Conservation (phyloP, 2,329 filamentous ascomycete genomes). For the Cladosporium sp. region DNA sequence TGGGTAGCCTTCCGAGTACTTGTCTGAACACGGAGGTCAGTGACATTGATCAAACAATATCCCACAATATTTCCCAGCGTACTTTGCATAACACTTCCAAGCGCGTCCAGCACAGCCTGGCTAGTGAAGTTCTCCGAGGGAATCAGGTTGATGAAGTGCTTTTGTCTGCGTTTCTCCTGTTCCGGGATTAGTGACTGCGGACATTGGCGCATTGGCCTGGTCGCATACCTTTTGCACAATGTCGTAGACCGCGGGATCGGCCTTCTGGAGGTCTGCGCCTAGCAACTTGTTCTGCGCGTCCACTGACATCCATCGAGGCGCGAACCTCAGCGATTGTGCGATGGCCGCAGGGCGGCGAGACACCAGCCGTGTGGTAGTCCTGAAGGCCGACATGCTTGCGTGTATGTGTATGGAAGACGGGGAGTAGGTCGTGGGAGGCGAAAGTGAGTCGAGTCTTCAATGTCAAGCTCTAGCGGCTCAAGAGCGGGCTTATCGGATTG, state of each 20-base stretch:
- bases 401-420: neutral
- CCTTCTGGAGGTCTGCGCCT: constrained; percentile 71
- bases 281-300: constrained; percentile 66
- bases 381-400: constrained; percentile 38
- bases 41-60: neutral
- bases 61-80: constrained; percentile 34
- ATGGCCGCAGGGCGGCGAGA: constrained; percentile 28
- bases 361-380: constrained; percentile 36
- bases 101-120: constrained; percentile 82
- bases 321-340: constrained; percentile 27
- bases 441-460: constrained; percentile 8
- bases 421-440: neutral
- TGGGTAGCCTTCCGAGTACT: constrained; percentile 97
- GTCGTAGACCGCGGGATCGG: constrained; percentile 79
- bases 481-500: constrained; percentile 4
- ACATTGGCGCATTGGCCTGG: neutral
- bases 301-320: constrained; percentile 36
- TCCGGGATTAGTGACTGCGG: constrained; percentile 10
- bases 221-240: constrained; percentile 79
- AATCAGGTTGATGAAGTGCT: constrained; percentile 97
- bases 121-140: constrained; percentile 96
- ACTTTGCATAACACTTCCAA: constrained; percentile 96
- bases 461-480: constrained; percentile 1
- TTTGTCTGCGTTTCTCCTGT: constrained; percentile 91
- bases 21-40: constrained; percentile 48